phyloP scores from a whole-genome alignment of 805 yeast species.

The Grigorovia humatica region DNA sequence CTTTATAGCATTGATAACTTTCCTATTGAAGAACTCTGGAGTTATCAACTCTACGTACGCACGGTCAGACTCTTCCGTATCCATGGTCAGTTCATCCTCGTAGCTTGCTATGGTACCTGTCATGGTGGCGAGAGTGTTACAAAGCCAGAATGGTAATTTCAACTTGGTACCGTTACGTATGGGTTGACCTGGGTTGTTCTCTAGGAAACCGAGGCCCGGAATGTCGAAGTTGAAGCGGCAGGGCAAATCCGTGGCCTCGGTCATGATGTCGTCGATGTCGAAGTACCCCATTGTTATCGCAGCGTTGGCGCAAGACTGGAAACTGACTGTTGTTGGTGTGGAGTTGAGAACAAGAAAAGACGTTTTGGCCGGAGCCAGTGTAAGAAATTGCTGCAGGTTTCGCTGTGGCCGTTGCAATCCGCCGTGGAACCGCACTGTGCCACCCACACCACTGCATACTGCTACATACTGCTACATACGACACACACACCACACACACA shows the following conservation, averaged over 20 bases:
- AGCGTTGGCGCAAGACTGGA: too few species aligned
- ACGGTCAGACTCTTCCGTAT: constrained; percentile 14
- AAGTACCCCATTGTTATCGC: constrained; percentile 53
- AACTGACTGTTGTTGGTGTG: constrained; percentile 5
- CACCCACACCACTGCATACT: too few species aligned
- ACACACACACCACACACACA: too few species aligned
- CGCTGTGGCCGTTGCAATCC: too few species aligned
- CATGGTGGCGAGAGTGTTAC: constrained; percentile 58
- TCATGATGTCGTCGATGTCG: constrained; percentile 66
- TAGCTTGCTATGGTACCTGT: constrained; percentile 23
- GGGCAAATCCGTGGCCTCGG: constrained; percentile 67
- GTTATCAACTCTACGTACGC: constrained; percentile 58
- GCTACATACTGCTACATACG: too few species aligned
- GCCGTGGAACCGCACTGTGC: too few species aligned
- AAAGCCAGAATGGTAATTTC: constrained; percentile 84
- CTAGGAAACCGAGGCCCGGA: constrained; percentile 82
- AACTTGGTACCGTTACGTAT: constrained; percentile 47
- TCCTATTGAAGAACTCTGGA: constrained; percentile 58
- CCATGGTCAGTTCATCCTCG: constrained; percentile 7
- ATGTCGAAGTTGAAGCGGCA: constrained; percentile 67
- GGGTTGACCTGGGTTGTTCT: constrained; percentile 61
- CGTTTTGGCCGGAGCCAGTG: too few species aligned
- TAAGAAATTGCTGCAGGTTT: too few species aligned
- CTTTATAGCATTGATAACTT: constrained; percentile 73
- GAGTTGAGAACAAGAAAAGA: too few species aligned